These are phyloP conservation scores for Lipomyces starkeyi DNA, from an alignment of 805 yeast species.

Conservation along the genomic window DNA sequence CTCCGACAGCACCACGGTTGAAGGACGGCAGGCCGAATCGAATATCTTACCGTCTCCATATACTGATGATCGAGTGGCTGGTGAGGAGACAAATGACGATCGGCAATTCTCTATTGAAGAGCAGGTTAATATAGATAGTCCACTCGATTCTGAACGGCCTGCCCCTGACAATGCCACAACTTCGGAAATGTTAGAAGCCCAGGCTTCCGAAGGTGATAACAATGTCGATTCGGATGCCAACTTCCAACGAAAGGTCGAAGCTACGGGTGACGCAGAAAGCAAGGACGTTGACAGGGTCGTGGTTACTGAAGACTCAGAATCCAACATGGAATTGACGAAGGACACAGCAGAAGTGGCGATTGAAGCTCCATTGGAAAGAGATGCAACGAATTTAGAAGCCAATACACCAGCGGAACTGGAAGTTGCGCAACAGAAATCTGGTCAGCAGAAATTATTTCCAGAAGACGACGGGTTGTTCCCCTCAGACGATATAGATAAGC, in stretches of 20 bases:
- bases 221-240: neutral
- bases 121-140: neutral
- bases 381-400: neutral
- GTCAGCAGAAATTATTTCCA: neutral
- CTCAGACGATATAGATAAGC: neutral
- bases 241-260: neutral
- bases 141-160: neutral
- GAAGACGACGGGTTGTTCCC: slow-evolving; percentile 3
- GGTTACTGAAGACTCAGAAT: neutral
- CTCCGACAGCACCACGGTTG: neutral
- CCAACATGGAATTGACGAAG: neutral
- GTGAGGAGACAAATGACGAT: neutral
- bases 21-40: neutral
- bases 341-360: neutral
- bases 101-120: neutral
- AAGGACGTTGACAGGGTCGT: neutral
- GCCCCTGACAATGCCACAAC: neutral
- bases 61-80: neutral
- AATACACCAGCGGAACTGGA: neutral
- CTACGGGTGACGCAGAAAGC: neutral
- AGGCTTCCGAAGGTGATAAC: neutral
- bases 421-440: neutral
- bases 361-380: slow-evolving; percentile 2
- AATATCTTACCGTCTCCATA: neutral
- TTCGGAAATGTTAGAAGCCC: neutral